phyloP scores from a whole-genome alignment of 495 filamentous ascomycete species.

The Cairneyella variabilis region DNA sequence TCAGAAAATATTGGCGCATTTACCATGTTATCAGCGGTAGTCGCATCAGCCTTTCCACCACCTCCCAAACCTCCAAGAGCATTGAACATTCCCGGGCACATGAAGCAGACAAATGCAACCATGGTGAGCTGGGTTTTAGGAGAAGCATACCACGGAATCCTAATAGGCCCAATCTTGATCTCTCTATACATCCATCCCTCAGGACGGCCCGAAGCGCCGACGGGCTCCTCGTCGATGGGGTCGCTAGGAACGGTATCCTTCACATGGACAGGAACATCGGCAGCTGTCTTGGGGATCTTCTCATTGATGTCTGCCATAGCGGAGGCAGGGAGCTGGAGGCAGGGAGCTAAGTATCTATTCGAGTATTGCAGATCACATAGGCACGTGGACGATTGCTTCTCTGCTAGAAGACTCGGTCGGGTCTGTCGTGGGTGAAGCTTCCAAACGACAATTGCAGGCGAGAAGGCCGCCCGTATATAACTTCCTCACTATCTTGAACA shows the following conservation, averaged over 20 bases:
- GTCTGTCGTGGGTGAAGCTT: slow-evolving; percentile 2
- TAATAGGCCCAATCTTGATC: slow-evolving; percentile 50
- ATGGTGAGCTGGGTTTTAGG: slow-evolving; percentile 68
- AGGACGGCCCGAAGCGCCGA: background rate
- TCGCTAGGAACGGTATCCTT: background rate
- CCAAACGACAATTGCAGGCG: slow-evolving; percentile 2
- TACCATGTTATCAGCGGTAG: slow-evolving; percentile 60
- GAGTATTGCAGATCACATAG: slow-evolving; percentile 4
- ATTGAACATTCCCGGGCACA: slow-evolving; percentile 85
- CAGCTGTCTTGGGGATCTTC: slow-evolving; percentile 3
- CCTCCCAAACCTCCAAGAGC: slow-evolving; percentile 72
- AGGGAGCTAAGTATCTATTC: slow-evolving; percentile 3
- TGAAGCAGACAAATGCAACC: slow-evolving; percentile 79
- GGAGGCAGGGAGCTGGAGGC: background rate
- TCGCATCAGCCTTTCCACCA: slow-evolving; percentile 60
- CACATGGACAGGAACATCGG: background rate
- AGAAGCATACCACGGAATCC: slow-evolving; percentile 68
- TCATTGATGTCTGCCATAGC: slow-evolving; percentile 3
- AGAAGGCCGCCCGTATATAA: background rate
- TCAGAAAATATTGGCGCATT: background rate
- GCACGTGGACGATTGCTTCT: background rate
- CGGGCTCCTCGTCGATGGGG: background rate
- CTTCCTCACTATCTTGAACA: background rate
- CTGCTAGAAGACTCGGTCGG: background rate
- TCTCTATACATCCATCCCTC: slow-evolving; percentile 68